Evolutionary conservation across 1,139 yeast species (phyloP).

Genomic region (Schwanniomyces etchellsii): DNA sequence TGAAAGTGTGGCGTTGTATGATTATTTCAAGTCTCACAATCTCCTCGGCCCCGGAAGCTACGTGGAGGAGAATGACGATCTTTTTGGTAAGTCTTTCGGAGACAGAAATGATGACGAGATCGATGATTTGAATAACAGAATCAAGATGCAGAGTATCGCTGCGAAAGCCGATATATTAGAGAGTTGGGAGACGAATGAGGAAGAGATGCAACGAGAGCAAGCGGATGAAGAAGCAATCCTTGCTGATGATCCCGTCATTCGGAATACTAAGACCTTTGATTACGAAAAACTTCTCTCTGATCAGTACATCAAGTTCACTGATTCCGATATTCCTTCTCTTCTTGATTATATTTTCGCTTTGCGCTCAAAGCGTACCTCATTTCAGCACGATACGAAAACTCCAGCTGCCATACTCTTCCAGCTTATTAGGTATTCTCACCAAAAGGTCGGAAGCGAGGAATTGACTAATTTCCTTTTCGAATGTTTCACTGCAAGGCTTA

Average conservation of each 20-base stretch:
- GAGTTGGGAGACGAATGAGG: conserved; percentile 15
- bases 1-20: conserved; percentile 26
- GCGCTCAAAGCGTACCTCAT: conserved; percentile 20
- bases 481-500: conserved; percentile 54
- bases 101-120: conserved; percentile 27
- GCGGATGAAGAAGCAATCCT: conserved; percentile 27
- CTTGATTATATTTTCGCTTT: conserved; percentile 51
- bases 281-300: conserved; percentile 41
- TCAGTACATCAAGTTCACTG: conserved; percentile 54
- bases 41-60: too few relatives aligned
- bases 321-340: conserved; percentile 58
- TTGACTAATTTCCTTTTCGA: conserved; percentile 55
- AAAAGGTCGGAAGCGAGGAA: conserved; percentile 46
- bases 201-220: conserved; percentile 13
- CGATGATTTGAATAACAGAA: conserved; percentile 36
- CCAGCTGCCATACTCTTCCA: conserved; percentile 71
- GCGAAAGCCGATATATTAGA: conserved; percentile 14
- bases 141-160: conserved; percentile 47
- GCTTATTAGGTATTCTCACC: conserved; percentile 58
- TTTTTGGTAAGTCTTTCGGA: conserved; percentile 11
- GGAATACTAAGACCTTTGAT: conserved; percentile 35
- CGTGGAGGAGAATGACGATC: conserved; percentile 11
- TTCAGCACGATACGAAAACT: conserved; percentile 50
- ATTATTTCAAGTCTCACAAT: conserved; percentile 36
- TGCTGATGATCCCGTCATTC: conserved; percentile 23